phyloP scores from a whole-genome alignment of 208 protist genomes.

The Angomonas deanei region DNA sequence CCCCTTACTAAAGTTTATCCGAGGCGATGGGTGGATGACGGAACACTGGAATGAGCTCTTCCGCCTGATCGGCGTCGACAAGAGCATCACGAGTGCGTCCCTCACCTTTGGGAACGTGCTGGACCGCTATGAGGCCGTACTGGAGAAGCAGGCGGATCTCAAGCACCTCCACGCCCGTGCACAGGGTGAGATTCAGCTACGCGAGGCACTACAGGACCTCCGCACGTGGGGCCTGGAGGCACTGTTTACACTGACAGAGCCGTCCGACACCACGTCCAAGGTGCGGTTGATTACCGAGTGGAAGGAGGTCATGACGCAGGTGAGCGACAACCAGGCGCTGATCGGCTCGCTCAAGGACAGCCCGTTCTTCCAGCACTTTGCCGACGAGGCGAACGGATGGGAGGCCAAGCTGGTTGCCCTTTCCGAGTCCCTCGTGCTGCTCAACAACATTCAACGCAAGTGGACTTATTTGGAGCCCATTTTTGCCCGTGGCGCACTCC shows the following conservation, averaged over 20 bases:
- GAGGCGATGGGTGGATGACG: conserved; percentile 93
- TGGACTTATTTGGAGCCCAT: conserved; percentile 98
- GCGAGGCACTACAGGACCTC: conserved; percentile 94
- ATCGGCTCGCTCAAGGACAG: conserved; percentile 95
- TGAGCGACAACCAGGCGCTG: conserved; percentile 95
- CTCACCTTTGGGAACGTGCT: conserved; percentile 91
- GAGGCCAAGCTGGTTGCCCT: conserved; percentile 89
- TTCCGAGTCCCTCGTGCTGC: conserved; percentile 63
- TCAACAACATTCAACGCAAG: conserved; percentile 96
- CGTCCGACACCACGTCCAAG: conserved; percentile 42
- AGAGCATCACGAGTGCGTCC: conserved; percentile 60
- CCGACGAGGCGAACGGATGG: conserved; percentile 86
- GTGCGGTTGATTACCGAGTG: conserved; percentile 96
- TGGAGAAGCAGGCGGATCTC: conserved; percentile 81
- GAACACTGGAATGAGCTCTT: conserved; percentile 97
- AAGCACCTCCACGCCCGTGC: conserved; percentile 92
- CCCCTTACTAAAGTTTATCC: conserved; percentile 87
- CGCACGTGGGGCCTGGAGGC: conserved; percentile 87
- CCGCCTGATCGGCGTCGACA: conserved; percentile 78
- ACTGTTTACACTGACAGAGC: conserved; percentile 81
- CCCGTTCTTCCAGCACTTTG: conserved; percentile 91
- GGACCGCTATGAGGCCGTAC: conserved; percentile 54
- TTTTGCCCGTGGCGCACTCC: conserved; percentile 94
- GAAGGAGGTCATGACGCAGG: conserved; percentile 94
- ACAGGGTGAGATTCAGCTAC: conserved; percentile 92